These are phyloP conservation scores for Paratinospora sagittata DNA, from an alignment of 164 flowering plant genomes.

Conservation along the genomic window DNA sequence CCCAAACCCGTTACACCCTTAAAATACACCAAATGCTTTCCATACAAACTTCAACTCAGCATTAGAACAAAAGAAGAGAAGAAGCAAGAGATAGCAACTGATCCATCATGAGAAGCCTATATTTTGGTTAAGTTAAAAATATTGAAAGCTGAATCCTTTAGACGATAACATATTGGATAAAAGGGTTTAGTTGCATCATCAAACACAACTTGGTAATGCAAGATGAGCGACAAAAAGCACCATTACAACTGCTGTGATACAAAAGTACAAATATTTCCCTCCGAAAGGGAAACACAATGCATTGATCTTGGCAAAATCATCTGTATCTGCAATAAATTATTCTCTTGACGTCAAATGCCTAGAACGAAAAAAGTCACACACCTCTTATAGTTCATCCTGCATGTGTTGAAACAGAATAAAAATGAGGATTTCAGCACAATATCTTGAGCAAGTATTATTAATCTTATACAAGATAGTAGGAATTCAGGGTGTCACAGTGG, in stretches of 20 bases:
- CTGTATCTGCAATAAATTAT: not conserved
- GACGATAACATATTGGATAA: not conserved
- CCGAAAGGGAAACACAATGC: not conserved
- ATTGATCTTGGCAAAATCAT: not conserved
- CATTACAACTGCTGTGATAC: not conserved
- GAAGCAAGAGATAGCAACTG: too few relatives aligned
- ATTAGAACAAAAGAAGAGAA: not conserved
- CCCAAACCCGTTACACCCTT: too few relatives aligned
- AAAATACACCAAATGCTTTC: not conserved
- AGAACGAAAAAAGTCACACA: too few relatives aligned
- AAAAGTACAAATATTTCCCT: constrained; percentile 5
- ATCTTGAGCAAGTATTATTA: too few relatives aligned
- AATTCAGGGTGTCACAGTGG: too few relatives aligned
- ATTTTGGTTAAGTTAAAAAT: not conserved
- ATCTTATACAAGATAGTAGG: too few relatives aligned
- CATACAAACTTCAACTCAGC: not conserved
- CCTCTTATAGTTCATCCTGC: too few relatives aligned
- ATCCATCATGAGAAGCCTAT: not conserved
- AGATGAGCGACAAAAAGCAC: not conserved
- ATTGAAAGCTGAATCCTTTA: not conserved
- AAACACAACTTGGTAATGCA: not conserved
- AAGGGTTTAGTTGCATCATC: not conserved
- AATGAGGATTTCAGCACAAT: too few relatives aligned
- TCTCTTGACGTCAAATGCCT: too few relatives aligned
- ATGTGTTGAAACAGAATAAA: too few relatives aligned